These are phyloP conservation scores for Botryotinia convoluta DNA, from an alignment of 2,329 filamentous ascomycete species.

Conservation along the genomic window DNA sequence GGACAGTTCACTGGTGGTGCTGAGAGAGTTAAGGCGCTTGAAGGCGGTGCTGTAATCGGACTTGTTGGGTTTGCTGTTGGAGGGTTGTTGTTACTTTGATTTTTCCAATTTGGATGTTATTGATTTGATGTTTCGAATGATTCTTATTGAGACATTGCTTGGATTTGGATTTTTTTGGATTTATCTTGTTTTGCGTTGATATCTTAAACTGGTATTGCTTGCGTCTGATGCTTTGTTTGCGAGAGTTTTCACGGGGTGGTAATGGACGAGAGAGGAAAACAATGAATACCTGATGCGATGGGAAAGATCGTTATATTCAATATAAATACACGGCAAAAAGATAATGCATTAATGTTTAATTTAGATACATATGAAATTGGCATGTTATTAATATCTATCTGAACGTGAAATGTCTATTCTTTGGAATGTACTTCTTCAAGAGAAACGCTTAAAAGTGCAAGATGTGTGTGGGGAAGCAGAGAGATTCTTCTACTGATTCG, in stretches of 20 bases:
- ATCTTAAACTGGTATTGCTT: not conserved
- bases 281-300: not conserved
- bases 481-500: not conserved
- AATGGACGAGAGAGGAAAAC: slow-evolving; percentile 1
- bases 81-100: slow-evolving; percentile 17
- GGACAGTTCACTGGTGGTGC: not conserved
- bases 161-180: slow-evolving; percentile 3
- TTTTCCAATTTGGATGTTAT: not conserved
- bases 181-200: not conserved
- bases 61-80: slow-evolving; percentile 17
- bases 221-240: not conserved
- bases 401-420: not conserved
- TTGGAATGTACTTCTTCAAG: not conserved
- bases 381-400: not conserved
- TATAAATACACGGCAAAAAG: not conserved
- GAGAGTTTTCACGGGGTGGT: not conserved
- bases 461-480: not conserved
- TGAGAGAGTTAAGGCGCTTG: not conserved
- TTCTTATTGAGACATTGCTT: slow-evolving; percentile 3
- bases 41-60: slow-evolving; percentile 11
- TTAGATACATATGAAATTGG: not conserved
- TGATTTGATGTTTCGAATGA: not conserved
- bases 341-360: slow-evolving; percentile 13
- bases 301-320: not conserved
- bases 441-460: too few species aligned